Conservation (phyloP, 495 filamentous ascomycete genomes). For the Xylaria cubensis region DNA sequence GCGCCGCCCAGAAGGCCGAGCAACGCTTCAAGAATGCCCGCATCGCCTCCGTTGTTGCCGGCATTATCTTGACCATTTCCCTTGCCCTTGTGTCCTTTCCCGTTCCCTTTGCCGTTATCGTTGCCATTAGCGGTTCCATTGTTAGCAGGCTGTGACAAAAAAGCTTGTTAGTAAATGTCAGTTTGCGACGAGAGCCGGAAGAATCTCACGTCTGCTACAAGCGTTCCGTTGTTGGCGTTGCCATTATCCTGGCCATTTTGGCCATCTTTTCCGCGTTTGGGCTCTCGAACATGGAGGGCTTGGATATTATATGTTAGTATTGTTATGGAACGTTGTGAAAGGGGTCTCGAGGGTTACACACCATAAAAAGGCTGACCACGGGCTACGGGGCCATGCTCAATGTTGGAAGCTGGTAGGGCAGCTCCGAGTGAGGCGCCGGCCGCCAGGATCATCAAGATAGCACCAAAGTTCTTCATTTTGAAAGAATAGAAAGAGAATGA, state of each 20-base stretch:
- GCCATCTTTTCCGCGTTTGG: constrained; percentile 26
- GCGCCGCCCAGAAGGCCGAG: constrained; percentile 28
- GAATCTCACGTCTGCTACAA: constrained; percentile 23
- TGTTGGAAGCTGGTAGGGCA: constrained; percentile 35
- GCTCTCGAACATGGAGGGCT: constrained; percentile 34
- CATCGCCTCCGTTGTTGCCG: background rate
- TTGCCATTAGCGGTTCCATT: constrained; percentile 27
- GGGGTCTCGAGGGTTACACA: constrained; percentile 15
- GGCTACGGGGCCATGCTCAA: constrained; percentile 9
- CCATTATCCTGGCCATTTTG: constrained; percentile 5
- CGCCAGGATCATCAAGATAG: constrained; percentile 45
- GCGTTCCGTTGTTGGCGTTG: constrained; percentile 27
- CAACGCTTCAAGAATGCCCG: constrained; percentile 11
- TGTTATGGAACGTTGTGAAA: background rate
- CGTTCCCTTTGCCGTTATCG: constrained; percentile 24
- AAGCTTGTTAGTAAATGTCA: constrained; percentile 3
- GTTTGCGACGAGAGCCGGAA: background rate
- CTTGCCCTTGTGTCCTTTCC: background rate
- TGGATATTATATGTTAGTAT: background rate
- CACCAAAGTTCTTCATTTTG: constrained; percentile 52
- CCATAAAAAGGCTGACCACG: constrained; percentile 25
- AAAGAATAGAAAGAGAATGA: constrained; percentile 34
- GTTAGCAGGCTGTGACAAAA: constrained; percentile 24
- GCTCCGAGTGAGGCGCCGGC: constrained; percentile 42
- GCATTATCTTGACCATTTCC: background rate